A percentile compares a stretch with the other conserved stretches of the same genome.
phyloP scores from a whole-genome alignment of 2,329 filamentous ascomycete genomes.

The Cladophialophora immunda region DNA sequence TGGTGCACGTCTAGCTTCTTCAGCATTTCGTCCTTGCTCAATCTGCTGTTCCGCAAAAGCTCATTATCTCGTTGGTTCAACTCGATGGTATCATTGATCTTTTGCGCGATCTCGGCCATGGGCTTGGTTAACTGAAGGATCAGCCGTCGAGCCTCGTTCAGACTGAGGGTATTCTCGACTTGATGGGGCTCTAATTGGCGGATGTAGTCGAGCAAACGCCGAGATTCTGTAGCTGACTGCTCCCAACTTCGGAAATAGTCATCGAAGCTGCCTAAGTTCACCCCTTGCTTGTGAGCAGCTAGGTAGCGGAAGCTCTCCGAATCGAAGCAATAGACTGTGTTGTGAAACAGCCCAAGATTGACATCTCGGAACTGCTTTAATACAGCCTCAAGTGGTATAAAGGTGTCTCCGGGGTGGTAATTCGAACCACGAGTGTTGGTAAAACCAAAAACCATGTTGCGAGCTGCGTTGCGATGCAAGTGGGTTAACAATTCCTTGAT shows the following conservation, averaged over 20 bases:
- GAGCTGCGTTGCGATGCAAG: conserved; percentile 49
- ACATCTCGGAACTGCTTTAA: conserved; percentile 45
- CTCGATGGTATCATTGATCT: conserved; percentile 46
- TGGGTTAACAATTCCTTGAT: conserved; percentile 53
- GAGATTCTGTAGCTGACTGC: conserved; percentile 46
- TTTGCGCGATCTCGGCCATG: conserved; percentile 49
- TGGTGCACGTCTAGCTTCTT: conserved; percentile 43
- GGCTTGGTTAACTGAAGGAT: conserved; percentile 50
- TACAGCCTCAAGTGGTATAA: conserved; percentile 46
- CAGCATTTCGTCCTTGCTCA: conserved; percentile 43
- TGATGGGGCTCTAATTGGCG: conserved; percentile 44
- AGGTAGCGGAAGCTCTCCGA: conserved; percentile 56
- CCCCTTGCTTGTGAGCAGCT: conserved; percentile 48
- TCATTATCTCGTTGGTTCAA: conserved; percentile 44
- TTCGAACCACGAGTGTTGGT: conserved; percentile 55
- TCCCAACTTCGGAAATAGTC: conserved; percentile 51
- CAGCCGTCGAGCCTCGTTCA: conserved; percentile 50
- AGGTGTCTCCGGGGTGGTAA: conserved; percentile 54
- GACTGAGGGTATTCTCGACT: conserved; percentile 50
- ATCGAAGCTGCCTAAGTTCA: conserved; percentile 45
- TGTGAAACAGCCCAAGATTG: conserved; percentile 43
- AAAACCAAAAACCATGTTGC: conserved; percentile 56
- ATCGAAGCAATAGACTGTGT: conserved; percentile 54
- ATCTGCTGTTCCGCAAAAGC: conserved; percentile 40
- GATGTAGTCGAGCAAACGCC: conserved; percentile 47